Evolutionary conservation across 139 green algal species (phyloP).

Genomic region (Chlorella sorokiniana): DNA sequence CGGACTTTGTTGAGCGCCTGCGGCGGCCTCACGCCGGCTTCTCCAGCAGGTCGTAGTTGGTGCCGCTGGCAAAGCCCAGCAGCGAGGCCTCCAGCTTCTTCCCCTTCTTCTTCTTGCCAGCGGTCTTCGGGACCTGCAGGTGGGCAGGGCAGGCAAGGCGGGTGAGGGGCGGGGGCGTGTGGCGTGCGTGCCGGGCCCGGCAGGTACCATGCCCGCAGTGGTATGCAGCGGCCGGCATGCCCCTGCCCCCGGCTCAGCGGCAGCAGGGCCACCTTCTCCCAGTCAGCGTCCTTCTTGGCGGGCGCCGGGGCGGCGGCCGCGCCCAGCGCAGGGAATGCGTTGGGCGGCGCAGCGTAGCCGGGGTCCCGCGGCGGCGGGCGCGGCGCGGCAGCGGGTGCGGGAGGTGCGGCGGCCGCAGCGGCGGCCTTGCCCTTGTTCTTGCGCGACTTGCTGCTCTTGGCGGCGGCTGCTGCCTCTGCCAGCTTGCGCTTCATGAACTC

Average conservation of each 20-base stretch:
- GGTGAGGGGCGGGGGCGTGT: background rate
- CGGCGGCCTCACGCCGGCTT: background rate
- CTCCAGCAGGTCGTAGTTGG: slow-evolving; percentile 47
- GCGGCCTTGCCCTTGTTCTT: slow-evolving; percentile 40
- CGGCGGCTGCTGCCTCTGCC: slow-evolving; percentile 35
- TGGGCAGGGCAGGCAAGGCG: background rate
- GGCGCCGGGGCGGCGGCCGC: background rate
- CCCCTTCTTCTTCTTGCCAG: slow-evolving; percentile 49
- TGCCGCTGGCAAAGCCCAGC: slow-evolving; percentile 49
- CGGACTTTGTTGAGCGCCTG: background rate
- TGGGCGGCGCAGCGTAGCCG: background rate
- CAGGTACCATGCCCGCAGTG: background rate
- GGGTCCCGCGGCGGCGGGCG: slow-evolving; percentile 1
- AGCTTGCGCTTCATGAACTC: slow-evolving; percentile 83
- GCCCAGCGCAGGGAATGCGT: slow-evolving; percentile 8
- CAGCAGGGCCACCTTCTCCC: slow-evolving; percentile 35
- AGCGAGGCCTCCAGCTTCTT: slow-evolving; percentile 43
- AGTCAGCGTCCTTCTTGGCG: slow-evolving; percentile 26
- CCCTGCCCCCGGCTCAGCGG: background rate
- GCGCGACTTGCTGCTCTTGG: slow-evolving; percentile 22
- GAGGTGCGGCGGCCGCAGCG: background rate
- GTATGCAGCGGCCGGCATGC: background rate
- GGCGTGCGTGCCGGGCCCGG: background rate
- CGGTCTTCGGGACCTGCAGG: slow-evolving; percentile 34
- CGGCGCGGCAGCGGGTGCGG: background rate